Evolutionary conservation across 306 rosid genomes (phyloP).

Genomic region (Pyrus communis): DNA sequence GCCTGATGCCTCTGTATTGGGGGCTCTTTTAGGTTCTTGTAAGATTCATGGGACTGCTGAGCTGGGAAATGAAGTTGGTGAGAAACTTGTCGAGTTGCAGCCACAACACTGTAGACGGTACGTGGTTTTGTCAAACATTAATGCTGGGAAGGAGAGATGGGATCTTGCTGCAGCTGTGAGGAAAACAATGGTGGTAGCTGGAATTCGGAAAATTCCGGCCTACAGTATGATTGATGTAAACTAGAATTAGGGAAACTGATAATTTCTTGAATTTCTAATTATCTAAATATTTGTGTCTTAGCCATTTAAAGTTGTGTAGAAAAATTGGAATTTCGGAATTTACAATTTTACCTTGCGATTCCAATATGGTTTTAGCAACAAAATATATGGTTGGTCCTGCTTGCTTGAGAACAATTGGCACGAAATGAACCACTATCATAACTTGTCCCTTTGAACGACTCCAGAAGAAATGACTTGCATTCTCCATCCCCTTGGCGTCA

Average conservation of each 20-base stretch:
- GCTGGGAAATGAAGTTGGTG: slow-evolving; percentile 56
- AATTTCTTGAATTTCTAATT: too few relatives aligned
- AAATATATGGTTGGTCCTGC: too few relatives aligned
- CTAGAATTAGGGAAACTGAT: neutral
- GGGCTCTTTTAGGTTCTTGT: slow-evolving; percentile 70
- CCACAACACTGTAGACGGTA: slow-evolving; percentile 41
- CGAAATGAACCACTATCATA: too few relatives aligned
- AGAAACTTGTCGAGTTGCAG: slow-evolving; percentile 39
- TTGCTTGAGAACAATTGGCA: too few relatives aligned
- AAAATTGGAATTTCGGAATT: too few relatives aligned
- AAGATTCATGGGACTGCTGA: slow-evolving; percentile 68
- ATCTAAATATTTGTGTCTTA: too few relatives aligned
- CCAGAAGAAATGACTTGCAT: too few relatives aligned
- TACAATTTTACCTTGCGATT: too few relatives aligned
- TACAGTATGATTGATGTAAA: slow-evolving; percentile 35
- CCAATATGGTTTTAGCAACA: too few relatives aligned
- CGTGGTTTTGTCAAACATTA: slow-evolving; percentile 55
- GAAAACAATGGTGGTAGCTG: slow-evolving; percentile 42
- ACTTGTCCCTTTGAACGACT: too few relatives aligned
- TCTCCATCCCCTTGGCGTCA: too few relatives aligned
- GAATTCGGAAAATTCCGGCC: slow-evolving; percentile 64
- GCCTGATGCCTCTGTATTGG: slow-evolving; percentile 57
- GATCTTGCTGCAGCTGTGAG: slow-evolving; percentile 58
- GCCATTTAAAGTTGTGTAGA: too few relatives aligned
- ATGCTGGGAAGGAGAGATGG: slow-evolving; percentile 64